Evolutionary conservation across 1,284 basidiomycete genomes (phyloP), one percentile per base, ranked within the genome.

Genomic region (Ceratobasidium sp.): DNA sequence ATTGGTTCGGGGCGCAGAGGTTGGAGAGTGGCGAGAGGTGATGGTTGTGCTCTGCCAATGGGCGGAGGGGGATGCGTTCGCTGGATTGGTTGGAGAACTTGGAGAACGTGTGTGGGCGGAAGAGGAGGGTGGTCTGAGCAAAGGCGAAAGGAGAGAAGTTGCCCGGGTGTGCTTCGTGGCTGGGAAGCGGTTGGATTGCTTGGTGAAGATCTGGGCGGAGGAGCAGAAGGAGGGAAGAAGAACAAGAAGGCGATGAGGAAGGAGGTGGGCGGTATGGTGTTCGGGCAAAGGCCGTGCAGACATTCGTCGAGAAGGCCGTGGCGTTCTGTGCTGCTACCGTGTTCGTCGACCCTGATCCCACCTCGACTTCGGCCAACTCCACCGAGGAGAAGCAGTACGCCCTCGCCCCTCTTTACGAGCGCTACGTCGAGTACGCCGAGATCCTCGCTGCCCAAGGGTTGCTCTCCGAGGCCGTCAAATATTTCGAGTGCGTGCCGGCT

Each of bases 21-120:
- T 99, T 51, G 86, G 89, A 73, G 97, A 99, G 82, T 99, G 97
- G 98, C 91, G 93, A 78, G 97, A 99, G 83, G 94, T 97, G 75
- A 99, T 99, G 80, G 97, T 98, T 59, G 95, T 99, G 2, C 83
- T 99, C 17, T 99, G 97, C 86, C 99, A 97, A 0, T 99, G 97
- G 83, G 96, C 97, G 0, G 89, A 86, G 77, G 85, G 89, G 67
- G 91, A 95, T 48, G 96, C 98, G 79, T 99, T 99, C 81, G 85
- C 91, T 24, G 87, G 89, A 56, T 87, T 99, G 7, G 91, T 93
- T 1, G 97, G 99, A 82, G 95, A 97, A 81, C 90, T 99, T 56
- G 97, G 98, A 33, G 66, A 71, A 31, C 66, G 66, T n/a, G 66
- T 71, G 36, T 59, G 53, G 66, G 54, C 51, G 8, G 36, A 36